Evolutionary conservation across 129 eudicot genomes (phyloP), one percentile per base, ranked within the genome.

Genomic region (Ambrosia trifida): DNA sequence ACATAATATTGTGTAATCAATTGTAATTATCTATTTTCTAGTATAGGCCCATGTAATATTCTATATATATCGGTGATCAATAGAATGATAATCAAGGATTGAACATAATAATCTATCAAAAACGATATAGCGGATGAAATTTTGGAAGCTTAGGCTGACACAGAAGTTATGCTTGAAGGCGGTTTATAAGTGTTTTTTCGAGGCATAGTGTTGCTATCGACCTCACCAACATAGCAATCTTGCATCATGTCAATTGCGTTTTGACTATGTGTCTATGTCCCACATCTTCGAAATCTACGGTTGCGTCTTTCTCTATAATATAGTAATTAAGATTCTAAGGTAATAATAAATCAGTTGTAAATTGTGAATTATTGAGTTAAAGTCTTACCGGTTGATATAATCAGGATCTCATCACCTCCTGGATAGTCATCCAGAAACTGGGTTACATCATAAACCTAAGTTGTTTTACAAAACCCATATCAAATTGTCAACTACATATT

Each of bases 361-460:
- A 61, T 2, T 16, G 12, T 49, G 19, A 50, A 50, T 24, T 12
- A 28, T 20, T 52, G 57, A 5, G 12, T 50, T 28, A 3, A 28
- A 65, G 43, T 66, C 73, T 74, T 75, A 85, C 95, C 91, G 0
- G 97, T 81, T 77, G 95, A 80, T 52, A 69, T 38, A 51, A 85
- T 10, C 67, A 90, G 46, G 66, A 87, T 78, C 38, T 90, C 97
- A 64, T 87, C 91, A 35, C 97, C 97, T 17, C 97, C 97, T 5
- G 97, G 97, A 84, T 90, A 95, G 52, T 87, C 97, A 44, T 87
- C 95, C 24, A 90, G 80, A 76, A 87, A 90, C 12, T 80, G 54
- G 30, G 95, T 83, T 65, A 90, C 91, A 70, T 90, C 80, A 43
- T 87, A 90, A 17, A 90, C 95, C 97, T 90, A 61, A 14, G 24